Evolutionary conservation across 2,329 filamentous ascomycete genomes (phyloP).

Genomic region (Exophiala lecanii-corni): DNA sequence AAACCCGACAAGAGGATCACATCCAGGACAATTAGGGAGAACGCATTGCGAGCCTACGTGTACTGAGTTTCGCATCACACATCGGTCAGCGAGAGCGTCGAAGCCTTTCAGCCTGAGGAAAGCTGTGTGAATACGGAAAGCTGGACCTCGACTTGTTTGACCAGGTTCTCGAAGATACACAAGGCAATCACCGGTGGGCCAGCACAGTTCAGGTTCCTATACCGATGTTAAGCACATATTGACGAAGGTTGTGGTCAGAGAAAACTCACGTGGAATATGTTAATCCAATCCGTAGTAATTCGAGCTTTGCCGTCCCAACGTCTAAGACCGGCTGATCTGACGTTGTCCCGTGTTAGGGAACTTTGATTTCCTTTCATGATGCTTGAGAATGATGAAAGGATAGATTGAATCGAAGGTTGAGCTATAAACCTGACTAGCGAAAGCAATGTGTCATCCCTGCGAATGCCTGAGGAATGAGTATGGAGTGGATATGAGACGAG

Average conservation of each 20-base stretch:
- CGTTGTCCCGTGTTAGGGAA: constrained; percentile 24
- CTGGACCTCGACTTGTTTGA: constrained; percentile 27
- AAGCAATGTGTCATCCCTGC: constrained; percentile 18
- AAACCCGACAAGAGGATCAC: constrained; percentile 16
- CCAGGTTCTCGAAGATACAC: constrained; percentile 27
- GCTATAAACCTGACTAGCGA: constrained; percentile 7
- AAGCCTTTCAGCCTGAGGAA: constrained; percentile 23
- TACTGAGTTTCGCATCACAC: constrained; percentile 20
- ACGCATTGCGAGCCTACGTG: constrained; percentile 18
- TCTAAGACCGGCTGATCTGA: constrained; percentile 26
- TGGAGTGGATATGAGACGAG: neutral
- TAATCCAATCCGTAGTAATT: constrained; percentile 27
- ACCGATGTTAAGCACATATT: neutral
- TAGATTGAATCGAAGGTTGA: constrained; percentile 1
- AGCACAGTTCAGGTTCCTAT: constrained; percentile 28
- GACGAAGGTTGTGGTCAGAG: neutral
- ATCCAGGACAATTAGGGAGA: constrained; percentile 23
- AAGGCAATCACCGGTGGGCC: constrained; percentile 25
- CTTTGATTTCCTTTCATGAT: constrained; percentile 22
- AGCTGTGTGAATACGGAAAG: constrained; percentile 25
- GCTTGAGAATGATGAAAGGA: neutral
- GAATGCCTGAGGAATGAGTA: constrained; percentile 1
- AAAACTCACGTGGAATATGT: constrained; percentile 24
- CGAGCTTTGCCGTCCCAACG: constrained; percentile 26
- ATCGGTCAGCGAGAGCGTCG: constrained; percentile 21